Conservation (phyloP, 1,284 basidiomycete genomes). For the Ganoderma boninense region DNA sequence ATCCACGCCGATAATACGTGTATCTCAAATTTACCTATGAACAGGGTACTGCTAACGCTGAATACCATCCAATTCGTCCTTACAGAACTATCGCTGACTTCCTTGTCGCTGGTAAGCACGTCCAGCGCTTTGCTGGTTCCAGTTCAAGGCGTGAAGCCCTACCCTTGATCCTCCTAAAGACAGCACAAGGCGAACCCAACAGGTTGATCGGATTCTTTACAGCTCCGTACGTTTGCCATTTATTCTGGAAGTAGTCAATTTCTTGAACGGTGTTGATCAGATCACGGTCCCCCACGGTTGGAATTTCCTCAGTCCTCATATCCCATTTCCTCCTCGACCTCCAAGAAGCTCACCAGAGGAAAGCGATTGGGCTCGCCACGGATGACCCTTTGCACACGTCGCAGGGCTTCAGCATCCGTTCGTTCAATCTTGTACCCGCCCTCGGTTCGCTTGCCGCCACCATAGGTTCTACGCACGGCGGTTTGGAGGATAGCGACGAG, state of each 20-base stretch:
- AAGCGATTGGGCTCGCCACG: conserved; percentile 50
- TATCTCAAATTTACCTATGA: too few relatives aligned
- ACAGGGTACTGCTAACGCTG: background rate
- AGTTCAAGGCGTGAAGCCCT: background rate
- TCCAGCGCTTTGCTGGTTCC: background rate
- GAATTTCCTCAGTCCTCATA: background rate
- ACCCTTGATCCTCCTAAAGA: background rate
- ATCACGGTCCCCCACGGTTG: background rate
- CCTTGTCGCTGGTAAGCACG: background rate
- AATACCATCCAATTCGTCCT: background rate
- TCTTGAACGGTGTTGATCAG: background rate
- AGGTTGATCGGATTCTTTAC: background rate
- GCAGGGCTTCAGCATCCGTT: background rate
- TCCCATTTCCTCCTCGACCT: background rate
- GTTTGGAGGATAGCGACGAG: background rate
- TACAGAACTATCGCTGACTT: background rate
- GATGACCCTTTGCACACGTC: background rate
- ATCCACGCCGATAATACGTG: background rate
- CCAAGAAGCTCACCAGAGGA: conserved; percentile 3
- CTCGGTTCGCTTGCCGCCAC: background rate
- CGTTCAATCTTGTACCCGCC: background rate
- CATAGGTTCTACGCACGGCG: background rate
- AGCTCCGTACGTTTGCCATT: background rate
- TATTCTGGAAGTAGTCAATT: background rate
- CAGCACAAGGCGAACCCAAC: background rate